phyloP scores from a whole-genome alignment of 192 early-diverging fungal species.

The Podila horticola region DNA sequence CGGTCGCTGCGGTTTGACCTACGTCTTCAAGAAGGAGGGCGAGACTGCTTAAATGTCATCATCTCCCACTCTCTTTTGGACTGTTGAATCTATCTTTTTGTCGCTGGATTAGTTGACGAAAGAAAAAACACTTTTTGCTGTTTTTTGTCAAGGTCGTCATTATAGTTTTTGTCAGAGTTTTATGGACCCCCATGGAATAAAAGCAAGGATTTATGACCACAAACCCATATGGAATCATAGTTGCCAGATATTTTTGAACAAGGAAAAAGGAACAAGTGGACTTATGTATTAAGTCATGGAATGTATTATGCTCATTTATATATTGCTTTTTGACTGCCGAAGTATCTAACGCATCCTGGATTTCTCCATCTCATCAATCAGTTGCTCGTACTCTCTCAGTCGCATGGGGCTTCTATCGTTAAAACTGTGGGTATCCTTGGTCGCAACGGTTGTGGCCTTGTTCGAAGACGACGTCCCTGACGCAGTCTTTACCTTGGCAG shows the following conservation, averaged over 20 bases:
- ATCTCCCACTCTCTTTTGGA: neutral
- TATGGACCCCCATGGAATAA: neutral
- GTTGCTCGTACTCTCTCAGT: conserved; percentile 35
- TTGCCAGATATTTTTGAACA: too few relatives aligned
- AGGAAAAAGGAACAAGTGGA: too few relatives aligned
- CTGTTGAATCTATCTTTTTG: neutral
- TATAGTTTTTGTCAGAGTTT: neutral
- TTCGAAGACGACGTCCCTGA: neutral
- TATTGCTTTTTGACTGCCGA: neutral
- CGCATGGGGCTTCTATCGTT: conserved; percentile 36
- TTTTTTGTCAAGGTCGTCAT: conserved; percentile 1
- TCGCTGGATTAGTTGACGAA: neutral
- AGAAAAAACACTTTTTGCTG: neutral
- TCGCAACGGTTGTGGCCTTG: neutral
- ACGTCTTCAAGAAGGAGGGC: conserved; percentile 89
- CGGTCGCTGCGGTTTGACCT: conserved; percentile 95
- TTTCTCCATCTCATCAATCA: conserved; percentile 51
- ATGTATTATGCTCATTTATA: neutral
- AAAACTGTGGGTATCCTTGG: conserved; percentile 37
- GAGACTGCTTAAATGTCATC: conserved; percentile 45
- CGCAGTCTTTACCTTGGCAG: neutral
- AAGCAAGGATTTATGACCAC: neutral
- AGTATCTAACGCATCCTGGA: conserved; percentile 11
- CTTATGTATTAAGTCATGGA: too few relatives aligned
- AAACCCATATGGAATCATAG: neutral